These are phyloP conservation scores for Hortaea werneckii DNA, from an alignment of 2,329 filamentous ascomycete species.

Conservation along the genomic window DNA sequence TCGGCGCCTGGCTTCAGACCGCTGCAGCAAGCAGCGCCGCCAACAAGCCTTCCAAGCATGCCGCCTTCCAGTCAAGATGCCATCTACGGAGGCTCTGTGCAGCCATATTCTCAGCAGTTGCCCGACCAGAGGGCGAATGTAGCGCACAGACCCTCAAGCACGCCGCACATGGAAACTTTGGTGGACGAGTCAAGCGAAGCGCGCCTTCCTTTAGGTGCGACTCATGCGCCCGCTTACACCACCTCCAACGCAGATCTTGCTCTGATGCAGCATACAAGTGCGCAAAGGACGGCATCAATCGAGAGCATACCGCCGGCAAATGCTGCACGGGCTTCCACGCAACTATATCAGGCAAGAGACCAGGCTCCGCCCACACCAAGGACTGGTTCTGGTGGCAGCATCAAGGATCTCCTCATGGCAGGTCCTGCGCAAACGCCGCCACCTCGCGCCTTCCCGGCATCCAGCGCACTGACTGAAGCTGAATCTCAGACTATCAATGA, in stretches of 20 bases:
- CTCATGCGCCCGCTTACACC: conserved; percentile 2
- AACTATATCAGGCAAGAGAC: neutral
- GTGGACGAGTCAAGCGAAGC: conserved; percentile 28
- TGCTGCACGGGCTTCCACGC: neutral
- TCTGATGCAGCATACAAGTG: conserved; percentile 3
- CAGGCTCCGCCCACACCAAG: neutral
- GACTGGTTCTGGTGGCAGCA: conserved; percentile 3
- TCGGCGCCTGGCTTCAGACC: conserved; percentile 6
- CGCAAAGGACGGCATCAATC: too few species aligned
- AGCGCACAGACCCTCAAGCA: conserved; percentile 32
- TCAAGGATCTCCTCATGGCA: conserved; percentile 38
- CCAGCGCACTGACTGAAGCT: conserved; percentile 32
- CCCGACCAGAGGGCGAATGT: conserved; percentile 13
- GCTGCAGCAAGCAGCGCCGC: conserved; percentile 5
- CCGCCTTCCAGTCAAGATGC: too few species aligned
- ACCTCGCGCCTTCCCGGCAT: conserved; percentile 31
- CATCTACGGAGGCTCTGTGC: too few species aligned
- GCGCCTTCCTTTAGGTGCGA: neutral
- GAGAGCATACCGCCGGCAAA: too few species aligned
- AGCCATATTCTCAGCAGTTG: conserved; percentile 1
- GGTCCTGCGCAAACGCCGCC: conserved; percentile 33
- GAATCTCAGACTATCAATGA: conserved; percentile 36
- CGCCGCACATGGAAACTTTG: conserved; percentile 38
- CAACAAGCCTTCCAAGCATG: conserved; percentile 13
- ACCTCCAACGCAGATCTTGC: conserved; percentile 30